phyloP scores from a whole-genome alignment of 2,329 filamentous ascomycete genomes.

The Phoma sp. region DNA sequence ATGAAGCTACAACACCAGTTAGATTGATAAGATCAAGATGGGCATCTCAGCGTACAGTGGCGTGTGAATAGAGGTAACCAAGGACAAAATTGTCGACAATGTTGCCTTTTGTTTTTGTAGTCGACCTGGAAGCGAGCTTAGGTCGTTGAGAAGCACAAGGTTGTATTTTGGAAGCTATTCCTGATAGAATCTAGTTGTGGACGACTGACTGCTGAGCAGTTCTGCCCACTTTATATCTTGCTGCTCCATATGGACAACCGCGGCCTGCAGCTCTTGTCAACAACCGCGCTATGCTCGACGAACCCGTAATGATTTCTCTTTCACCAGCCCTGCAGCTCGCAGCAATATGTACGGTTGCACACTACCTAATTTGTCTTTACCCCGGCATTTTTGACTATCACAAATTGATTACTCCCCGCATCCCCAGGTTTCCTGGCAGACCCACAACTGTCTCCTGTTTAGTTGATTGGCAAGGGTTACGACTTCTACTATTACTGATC shows the following conservation, averaged over 20 bases:
- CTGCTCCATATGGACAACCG: not conserved
- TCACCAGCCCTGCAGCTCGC: conserved; percentile 3
- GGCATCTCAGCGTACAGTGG: not conserved
- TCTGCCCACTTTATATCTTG: conserved; percentile 1
- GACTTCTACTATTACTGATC: not conserved
- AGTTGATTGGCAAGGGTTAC: not conserved
- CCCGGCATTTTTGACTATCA: not conserved
- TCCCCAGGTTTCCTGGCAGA: conserved; percentile 7
- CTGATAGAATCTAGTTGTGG: not conserved
- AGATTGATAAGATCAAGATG: not conserved
- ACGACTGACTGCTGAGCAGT: not conserved
- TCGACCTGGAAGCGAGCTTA: not conserved
- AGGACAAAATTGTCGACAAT: not conserved
- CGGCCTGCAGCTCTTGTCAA: not conserved
- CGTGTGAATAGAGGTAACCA: not conserved
- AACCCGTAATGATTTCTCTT: not conserved
- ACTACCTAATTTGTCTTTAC: not conserved
- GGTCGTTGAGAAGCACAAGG: not conserved
- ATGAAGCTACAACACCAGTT: not conserved
- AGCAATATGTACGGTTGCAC: conserved; percentile 9
- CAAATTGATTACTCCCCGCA: conserved; percentile 5
- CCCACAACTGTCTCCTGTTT: not conserved
- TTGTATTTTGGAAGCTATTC: not conserved
- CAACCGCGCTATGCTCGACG: conserved; percentile 4
- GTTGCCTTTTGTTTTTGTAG: not conserved